Base-by-base conservation (phyloP, 495 filamentous ascomycete genomes). In the Pyronema omphalodes region DNA sequence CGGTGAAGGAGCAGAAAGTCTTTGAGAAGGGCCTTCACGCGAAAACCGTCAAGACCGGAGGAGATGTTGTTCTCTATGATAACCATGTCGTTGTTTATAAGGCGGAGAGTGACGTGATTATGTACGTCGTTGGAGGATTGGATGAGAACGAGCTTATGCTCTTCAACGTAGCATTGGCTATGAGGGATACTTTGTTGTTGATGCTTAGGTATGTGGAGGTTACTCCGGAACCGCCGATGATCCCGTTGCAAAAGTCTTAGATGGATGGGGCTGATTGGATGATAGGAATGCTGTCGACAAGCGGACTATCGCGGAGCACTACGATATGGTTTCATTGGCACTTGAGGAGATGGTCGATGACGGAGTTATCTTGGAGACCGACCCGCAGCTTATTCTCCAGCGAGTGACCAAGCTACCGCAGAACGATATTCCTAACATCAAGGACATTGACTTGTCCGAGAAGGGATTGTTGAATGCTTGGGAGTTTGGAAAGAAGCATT, bases 141-240 rank as follows among this genome's bases (percentile, higher is more conserved):
- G 88, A 95, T 29, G 91, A 99, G 72, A 99, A 94, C 66, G 91
- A 99, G 71, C 84, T 99, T 17, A 68, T 99, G 68, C 74, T 99
- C 49, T 96, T 93, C 71, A 91, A 88, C 63, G 88, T 94, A 14
- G 77, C 95, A 44, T 68, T 95, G 53, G 88, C 86, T 4, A 67
- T 96, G 61, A 73, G 91, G 55, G 91, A 99, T 73, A 80, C 84
- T 49, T 69, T 99, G 64, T 83, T 88, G 57, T 82, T 96, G 35
- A 68, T 99, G 29, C 83, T 99, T 67, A 96, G 94, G 88, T 88
- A 72, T 29, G 23, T 29, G 23, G 23, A 29, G 1, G 23, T 5
- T 29, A 29, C 23, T 29, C 23, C 1, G 23, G 23, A 5, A 29
- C 23, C 5, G 23, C 23, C 23, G 23, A 7, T 3, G 6, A 41